Evolutionary conservation across 768 basidiomycete genomes (phyloP), one percentile per base, ranked within the genome.

Genomic region (Tricholoma bakamatsutake): DNA sequence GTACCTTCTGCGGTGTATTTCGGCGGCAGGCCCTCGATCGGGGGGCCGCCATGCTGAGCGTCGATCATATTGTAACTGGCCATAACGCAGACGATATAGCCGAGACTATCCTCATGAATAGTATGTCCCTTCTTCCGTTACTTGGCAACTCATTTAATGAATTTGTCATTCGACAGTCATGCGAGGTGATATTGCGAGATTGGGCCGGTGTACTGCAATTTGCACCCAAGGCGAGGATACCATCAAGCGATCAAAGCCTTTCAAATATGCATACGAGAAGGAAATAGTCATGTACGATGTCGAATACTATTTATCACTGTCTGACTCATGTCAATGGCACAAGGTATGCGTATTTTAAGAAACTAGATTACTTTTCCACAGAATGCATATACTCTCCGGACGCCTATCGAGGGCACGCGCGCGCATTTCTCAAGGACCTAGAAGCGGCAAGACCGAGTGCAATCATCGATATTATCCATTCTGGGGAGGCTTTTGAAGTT

Each of bases 31-130:
- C 97, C 0, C 80, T 99, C 24, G 97, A 99, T 73, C 80, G 96
- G 57, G 97, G 97, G 1, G 97, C 96, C 3, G 82, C 88, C 3
- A 81, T 86, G 67, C 75, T 99, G 31, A 79, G 83, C 33, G 95
- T 98, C 12, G 93, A 98, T 60, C 97, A 99, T 66, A 97, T 99
- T 56, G 94, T 99, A 6, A 99, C 97, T 0, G 97, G 97, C 1
- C 97, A 99, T 70, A 99, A 99, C 66, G 97, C 97, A 43, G 97
- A 99, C 66, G 97, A 99, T 69, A 96, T 98, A 37, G 97, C 97
- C 5, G 97, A 99, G 73, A 99, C 97, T 0, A 91, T 99, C 2
- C 72, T 99, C 27, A 99, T 99, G 97, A 99, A 99, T 64, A 92
- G 96, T 96, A 56, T 58, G 92, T 77, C 21, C 21, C 46, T 18